Evolutionary conservation across 2,329 filamentous ascomycete species (phyloP), one percentile per base, ranked within the genome.

Genomic region (Calonectria honghensis): DNA sequence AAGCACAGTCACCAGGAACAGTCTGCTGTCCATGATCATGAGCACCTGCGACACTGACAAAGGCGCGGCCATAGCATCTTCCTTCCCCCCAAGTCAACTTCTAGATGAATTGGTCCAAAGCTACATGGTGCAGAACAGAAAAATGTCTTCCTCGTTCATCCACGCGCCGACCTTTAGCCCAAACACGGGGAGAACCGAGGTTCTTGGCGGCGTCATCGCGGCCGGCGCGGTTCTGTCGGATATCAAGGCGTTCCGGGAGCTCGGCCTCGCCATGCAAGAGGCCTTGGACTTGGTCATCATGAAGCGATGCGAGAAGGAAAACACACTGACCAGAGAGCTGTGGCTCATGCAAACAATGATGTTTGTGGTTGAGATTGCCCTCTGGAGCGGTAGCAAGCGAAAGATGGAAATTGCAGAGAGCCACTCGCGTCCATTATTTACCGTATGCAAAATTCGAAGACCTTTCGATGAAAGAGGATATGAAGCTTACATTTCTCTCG

Each of bases 371-470:
- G 57, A 61, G 20, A 61, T 41, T 39, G 57, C n/a, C 0, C 35
- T 61, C 16, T 61, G 57, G 57, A 61, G 57, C 27, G 35, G 57
- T 2, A 61, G 31, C 13, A 61, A 61, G n/a, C 57, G 57, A 5
- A 61, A 61, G 35, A 61, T 61, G 57, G 57, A 61, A 61, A 61
- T 83, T 1, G 57, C 57, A 18, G 57, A 61, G 11, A 41, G 57
- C 14, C 57, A 61, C 32, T 29, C 57, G 3, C 57, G 16, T 11
- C 35, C 57, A 37, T 20, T 61, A 6, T 41, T 39, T 24, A 61
- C 57, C 35, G 57, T 61, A 61, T 5, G 35, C 39, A 20, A 37
- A 59, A 59, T 0, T 6, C 13, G 14, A 37, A n/a, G 29, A 2
- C n/a, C 1, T 13, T 16, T 6, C 0, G 20, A 37, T 13, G 6